A percentile compares a stretch with the other conserved stretches of the same genome.
Evolutionary conservation across 2,329 filamentous ascomycete species (phyloP).

Genomic region (Aplosporella prunicola): DNA sequence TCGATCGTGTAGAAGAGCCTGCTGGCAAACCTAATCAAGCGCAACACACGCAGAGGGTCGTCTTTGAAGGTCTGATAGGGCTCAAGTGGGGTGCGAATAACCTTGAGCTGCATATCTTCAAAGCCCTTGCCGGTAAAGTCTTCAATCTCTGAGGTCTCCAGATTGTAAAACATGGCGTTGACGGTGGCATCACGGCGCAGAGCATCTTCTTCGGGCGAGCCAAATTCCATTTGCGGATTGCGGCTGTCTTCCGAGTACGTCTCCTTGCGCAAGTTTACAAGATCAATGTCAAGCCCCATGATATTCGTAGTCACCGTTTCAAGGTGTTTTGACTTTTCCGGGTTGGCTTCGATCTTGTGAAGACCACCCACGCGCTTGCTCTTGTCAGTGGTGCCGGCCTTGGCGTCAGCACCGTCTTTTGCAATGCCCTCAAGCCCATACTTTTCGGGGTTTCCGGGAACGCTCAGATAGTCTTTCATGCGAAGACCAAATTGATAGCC

Average conservation of each 20-base stretch:
- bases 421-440: constrained; percentile 42
- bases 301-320: constrained; percentile 83
- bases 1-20: constrained; percentile 74
- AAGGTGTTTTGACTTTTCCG: constrained; percentile 92
- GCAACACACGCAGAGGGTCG: constrained; percentile 77
- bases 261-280: constrained; percentile 90
- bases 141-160: constrained; percentile 69
- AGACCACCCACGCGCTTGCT: constrained; percentile 59
- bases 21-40: constrained; percentile 83
- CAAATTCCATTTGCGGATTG: constrained; percentile 88
- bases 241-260: constrained; percentile 82
- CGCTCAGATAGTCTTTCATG: constrained; percentile 58
- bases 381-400: constrained; percentile 32
- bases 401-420: constrained; percentile 30
- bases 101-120: constrained; percentile 58
- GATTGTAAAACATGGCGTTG: constrained; percentile 93
- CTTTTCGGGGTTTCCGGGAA: constrained; percentile 49
- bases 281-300: constrained; percentile 79
- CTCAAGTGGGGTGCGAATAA: constrained; percentile 78
- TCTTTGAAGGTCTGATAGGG: constrained; percentile 91
- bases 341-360: constrained; percentile 84
- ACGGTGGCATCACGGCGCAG: constrained; percentile 83
- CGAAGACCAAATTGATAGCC: constrained; percentile 64
- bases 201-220: constrained; percentile 83
- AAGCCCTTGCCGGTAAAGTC: constrained; percentile 72